Evolutionary conservation across 2,329 filamentous ascomycete species (phyloP).

Genomic region (Epichloe sp.): DNA sequence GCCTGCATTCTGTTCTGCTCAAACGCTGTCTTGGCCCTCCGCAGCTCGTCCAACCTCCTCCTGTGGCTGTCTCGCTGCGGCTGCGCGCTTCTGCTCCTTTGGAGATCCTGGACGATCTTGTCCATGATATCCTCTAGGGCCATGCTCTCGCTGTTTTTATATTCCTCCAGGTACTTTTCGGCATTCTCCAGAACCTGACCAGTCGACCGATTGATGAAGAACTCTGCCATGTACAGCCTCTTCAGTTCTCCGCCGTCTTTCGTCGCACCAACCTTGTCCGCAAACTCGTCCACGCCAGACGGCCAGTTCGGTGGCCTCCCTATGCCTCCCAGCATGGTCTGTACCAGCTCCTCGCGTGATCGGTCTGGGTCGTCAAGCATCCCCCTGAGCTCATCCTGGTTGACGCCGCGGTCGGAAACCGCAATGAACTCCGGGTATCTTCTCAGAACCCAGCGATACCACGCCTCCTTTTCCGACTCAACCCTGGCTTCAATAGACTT

Average conservation of each 20-base stretch:
- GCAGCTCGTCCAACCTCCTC: constrained; percentile 31
- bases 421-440: constrained; percentile 25
- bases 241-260: constrained; percentile 21
- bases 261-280: constrained; percentile 19
- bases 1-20: constrained; percentile 29
- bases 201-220: constrained; percentile 27
- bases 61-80: constrained; percentile 25
- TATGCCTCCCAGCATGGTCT: constrained; percentile 23
- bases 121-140: constrained; percentile 22
- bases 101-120: constrained; percentile 19
- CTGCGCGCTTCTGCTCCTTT: constrained; percentile 17
- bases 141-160: constrained; percentile 14
- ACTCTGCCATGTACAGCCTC: constrained; percentile 26
- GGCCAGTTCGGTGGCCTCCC: constrained; percentile 21
- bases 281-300: constrained; percentile 20
- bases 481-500: constrained; percentile 36
- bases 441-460: constrained; percentile 35
- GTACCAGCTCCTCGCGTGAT: constrained; percentile 23
- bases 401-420: constrained; percentile 16
- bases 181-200: constrained; percentile 19
- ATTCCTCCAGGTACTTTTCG: constrained; percentile 28
- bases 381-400: constrained; percentile 19
- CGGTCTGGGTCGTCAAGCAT: constrained; percentile 25
- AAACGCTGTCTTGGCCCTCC: constrained; percentile 34
- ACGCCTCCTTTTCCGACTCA: constrained; percentile 36